A percentile compares a stretch with the other conserved stretches of the same genome.
phyloP scores from a whole-genome alignment of 2,329 filamentous ascomycete species.

The Ploettnerulaceae sp. region DNA sequence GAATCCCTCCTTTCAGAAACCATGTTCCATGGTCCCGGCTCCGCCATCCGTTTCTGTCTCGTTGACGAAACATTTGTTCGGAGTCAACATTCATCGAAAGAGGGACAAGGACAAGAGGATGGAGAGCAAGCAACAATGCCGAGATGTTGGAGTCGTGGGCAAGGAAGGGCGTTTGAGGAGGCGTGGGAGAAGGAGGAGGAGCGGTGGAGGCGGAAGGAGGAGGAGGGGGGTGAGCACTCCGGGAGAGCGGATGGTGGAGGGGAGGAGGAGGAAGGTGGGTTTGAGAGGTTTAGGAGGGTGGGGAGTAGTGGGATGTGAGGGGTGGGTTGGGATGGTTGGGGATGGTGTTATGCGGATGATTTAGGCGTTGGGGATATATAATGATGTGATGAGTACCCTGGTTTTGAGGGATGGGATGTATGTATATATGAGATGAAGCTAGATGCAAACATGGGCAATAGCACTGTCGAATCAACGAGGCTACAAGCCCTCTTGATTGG shows the following conservation, averaged over 20 bases:
- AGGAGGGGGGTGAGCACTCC: not conserved
- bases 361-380: not conserved
- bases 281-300: constrained; percentile 29
- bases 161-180: constrained; percentile 63
- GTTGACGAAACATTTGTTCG: constrained; percentile 54
- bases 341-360: not conserved
- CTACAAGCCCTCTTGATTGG: too few relatives aligned
- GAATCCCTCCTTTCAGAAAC: constrained; percentile 73
- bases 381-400: not conserved
- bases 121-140: constrained; percentile 38
- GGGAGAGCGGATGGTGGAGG: not conserved
- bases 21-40: constrained; percentile 70
- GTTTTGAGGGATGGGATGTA: too few relatives aligned
- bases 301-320: constrained; percentile 28
- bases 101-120: constrained; percentile 56
- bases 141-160: constrained; percentile 63
- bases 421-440: too few relatives aligned
- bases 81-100: constrained; percentile 2
- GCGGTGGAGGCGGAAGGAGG: constrained; percentile 20
- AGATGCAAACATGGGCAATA: too few relatives aligned
- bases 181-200: constrained; percentile 60
- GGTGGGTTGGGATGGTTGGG: not conserved
- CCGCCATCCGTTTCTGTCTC: constrained; percentile 62
- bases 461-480: too few relatives aligned
- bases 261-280: constrained; percentile 15